Conservation (phyloP, 345 rosid species). For the Syzygium aqueum region DNA sequence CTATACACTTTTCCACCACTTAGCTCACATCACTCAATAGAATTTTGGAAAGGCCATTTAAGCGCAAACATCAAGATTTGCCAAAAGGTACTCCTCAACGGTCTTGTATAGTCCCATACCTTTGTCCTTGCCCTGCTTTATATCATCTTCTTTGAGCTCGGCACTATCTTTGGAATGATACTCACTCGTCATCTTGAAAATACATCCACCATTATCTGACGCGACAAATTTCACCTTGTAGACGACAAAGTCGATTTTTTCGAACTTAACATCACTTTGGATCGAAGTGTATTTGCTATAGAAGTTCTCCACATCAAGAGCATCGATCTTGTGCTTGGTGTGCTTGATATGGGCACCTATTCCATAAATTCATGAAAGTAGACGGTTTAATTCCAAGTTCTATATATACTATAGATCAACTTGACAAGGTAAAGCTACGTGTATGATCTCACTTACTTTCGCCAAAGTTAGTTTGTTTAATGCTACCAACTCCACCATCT, state of each 20-base stretch:
- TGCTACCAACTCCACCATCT: not conserved
- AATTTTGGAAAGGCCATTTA: not conserved
- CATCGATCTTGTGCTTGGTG: too few species aligned
- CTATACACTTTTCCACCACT: too few species aligned
- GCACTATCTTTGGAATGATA: not conserved
- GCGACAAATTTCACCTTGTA: not conserved
- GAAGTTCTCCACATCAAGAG: too few species aligned
- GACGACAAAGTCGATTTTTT: not conserved
- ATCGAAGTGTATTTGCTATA: not conserved
- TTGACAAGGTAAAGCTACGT: not conserved
- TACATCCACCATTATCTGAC: not conserved
- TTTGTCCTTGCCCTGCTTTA: slow-evolving; percentile 2
- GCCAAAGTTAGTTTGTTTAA: not conserved
- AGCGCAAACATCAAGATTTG: slow-evolving; percentile 10
- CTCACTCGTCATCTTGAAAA: slow-evolving; percentile 4
- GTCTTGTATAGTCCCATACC: slow-evolving; percentile 11
- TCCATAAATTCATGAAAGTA: too few species aligned
- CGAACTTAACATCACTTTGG: not conserved
- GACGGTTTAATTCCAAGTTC: too few species aligned
- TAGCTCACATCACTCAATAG: too few species aligned
- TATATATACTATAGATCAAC: not conserved
- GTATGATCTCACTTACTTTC: not conserved
- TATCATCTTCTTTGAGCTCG: slow-evolving; percentile 8
- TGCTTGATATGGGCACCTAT: too few species aligned
- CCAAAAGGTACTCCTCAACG: slow-evolving; percentile 12